These are phyloP conservation scores for Chaetothyriales sp. DNA, from an alignment of 2,329 filamentous ascomycete genomes.

Conservation along the genomic window DNA sequence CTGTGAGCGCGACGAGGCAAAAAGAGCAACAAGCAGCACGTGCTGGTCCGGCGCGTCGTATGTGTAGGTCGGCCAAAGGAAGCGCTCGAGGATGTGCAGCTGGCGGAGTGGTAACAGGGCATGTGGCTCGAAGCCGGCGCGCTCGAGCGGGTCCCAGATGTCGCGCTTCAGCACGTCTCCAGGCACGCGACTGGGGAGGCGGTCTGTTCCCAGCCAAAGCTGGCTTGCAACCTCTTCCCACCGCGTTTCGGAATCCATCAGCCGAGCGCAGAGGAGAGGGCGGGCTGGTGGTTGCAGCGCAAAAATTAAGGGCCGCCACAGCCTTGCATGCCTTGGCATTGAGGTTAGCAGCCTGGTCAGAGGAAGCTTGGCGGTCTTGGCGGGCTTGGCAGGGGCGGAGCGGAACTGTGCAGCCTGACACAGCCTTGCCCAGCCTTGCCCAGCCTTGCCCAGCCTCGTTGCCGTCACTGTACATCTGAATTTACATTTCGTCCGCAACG, in stretches of 20 bases:
- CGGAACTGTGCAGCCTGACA: background rate
- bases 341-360: background rate
- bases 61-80: slow-evolving; percentile 85
- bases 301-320: slow-evolving; percentile 11
- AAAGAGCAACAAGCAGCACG: slow-evolving; percentile 68
- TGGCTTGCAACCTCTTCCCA: slow-evolving; percentile 60
- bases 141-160: slow-evolving; percentile 79
- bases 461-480: background rate
- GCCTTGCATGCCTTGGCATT: background rate
- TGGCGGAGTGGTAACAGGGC: slow-evolving; percentile 75
- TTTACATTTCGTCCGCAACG: background rate
- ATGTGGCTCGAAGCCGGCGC: slow-evolving; percentile 60
- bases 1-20: slow-evolving; percentile 75
- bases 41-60: slow-evolving; percentile 86
- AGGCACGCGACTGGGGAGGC: slow-evolving; percentile 3
- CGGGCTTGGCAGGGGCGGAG: too few species aligned
- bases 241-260: slow-evolving; percentile 21
- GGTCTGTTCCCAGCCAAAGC: slow-evolving; percentile 60
- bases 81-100: slow-evolving; percentile 80
- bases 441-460: background rate
- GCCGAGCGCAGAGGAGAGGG: slow-evolving; percentile 43
- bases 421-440: background rate
- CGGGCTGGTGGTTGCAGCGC: slow-evolving; percentile 26
- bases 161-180: slow-evolving; percentile 64
- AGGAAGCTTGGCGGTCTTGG: background rate